Conservation (phyloP, 2,329 filamentous ascomycete genomes). For the Dothistroma septosporum region DNA sequence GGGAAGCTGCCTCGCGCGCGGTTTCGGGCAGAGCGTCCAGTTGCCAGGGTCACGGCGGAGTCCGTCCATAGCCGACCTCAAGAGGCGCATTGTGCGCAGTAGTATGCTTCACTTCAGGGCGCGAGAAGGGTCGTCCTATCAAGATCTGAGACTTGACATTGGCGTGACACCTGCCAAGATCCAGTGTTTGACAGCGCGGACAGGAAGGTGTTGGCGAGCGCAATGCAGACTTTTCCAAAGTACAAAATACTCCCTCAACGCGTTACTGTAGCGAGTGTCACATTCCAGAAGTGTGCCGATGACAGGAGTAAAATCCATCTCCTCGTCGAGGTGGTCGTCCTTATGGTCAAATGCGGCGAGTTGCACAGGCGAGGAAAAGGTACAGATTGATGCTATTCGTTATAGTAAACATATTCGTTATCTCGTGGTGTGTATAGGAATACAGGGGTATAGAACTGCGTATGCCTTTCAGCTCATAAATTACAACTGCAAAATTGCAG, state of each 20-base stretch:
- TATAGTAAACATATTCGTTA: background rate
- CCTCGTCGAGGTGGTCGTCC: background rate
- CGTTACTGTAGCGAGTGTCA: too few relatives aligned
- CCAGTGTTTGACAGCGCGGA: too few relatives aligned
- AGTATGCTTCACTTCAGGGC: background rate
- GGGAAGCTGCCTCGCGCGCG: background rate
- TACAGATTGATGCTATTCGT: background rate
- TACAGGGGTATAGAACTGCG: conserved; percentile 11
- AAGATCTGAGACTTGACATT: background rate
- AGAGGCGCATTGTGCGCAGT: background rate
- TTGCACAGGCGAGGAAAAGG: background rate
- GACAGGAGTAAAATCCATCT: too few relatives aligned
- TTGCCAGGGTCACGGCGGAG: background rate
- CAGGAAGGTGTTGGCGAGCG: too few relatives aligned
- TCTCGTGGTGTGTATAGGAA: conserved; percentile 3
- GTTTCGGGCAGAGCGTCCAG: background rate
- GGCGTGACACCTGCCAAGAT: background rate
- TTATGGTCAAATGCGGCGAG: background rate
- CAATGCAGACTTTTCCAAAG: background rate
- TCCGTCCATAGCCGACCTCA: background rate
- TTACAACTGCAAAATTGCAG: background rate
- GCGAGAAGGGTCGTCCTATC: background rate
- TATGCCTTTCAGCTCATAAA: background rate
- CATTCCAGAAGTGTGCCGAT: too few relatives aligned
- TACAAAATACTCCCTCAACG: background rate